Conservation (phyloP, 164 flowering plant genomes). For the Aristolochia californica region DNA sequence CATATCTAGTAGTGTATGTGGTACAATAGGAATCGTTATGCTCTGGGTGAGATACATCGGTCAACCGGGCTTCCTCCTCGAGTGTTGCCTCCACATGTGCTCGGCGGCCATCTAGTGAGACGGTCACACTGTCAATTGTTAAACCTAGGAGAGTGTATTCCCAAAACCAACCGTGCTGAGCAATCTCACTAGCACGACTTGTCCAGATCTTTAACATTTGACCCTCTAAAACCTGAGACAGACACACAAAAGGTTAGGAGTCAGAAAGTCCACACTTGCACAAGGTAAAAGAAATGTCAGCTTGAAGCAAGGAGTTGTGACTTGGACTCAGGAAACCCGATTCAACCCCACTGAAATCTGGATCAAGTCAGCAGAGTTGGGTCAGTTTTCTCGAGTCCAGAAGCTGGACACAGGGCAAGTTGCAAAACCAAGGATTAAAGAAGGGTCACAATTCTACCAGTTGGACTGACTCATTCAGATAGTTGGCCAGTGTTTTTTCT, state of each 20-base stretch:
- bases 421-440: too few species aligned
- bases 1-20: constrained; percentile 84
- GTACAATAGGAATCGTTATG: constrained; percentile 58
- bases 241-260: background rate
- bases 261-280: too few species aligned
- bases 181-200: constrained; percentile 68
- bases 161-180: constrained; percentile 85
- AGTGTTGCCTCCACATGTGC: constrained; percentile 92
- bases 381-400: too few species aligned
- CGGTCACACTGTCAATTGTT: constrained; percentile 81
- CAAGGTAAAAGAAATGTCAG: too few species aligned
- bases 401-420: too few species aligned
- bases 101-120: constrained; percentile 67
- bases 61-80: constrained; percentile 63
- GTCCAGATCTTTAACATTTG: constrained; percentile 89
- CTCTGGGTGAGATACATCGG: constrained; percentile 61
- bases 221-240: constrained; percentile 71
- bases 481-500: too few species aligned
- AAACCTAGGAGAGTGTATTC: constrained; percentile 54
- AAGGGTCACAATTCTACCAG: too few species aligned
- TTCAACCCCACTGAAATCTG: too few species aligned
- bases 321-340: too few species aligned
- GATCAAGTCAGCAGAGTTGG: too few species aligned
- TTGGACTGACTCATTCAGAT: too few species aligned
- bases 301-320: too few species aligned